A percentile compares a stretch with the other conserved stretches of the same genome.
These are phyloP conservation scores for Cordyceps cateniannulata DNA, from an alignment of 2,329 filamentous ascomycete species.

Conservation along the genomic window DNA sequence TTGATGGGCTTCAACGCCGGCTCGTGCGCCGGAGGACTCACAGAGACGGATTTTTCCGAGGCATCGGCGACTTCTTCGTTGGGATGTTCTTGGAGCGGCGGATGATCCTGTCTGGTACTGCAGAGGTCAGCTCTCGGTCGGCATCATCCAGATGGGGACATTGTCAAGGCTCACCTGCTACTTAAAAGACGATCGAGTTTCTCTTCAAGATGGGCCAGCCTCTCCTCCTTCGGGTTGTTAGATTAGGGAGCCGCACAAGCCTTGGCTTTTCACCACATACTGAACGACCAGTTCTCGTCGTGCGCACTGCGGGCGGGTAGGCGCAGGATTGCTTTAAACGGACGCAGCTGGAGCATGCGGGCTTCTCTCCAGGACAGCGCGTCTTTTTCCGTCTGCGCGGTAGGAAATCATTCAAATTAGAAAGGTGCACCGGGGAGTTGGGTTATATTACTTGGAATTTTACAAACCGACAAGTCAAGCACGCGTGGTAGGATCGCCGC, in stretches of 20 bases:
- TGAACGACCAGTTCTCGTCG: constrained; percentile 35
- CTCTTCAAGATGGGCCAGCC: constrained; percentile 44
- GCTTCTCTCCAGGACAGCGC: constrained; percentile 45
- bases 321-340: constrained; percentile 41
- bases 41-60: constrained; percentile 30
- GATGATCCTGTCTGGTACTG: constrained; percentile 3
- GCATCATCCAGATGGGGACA: background rate
- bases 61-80: constrained; percentile 25
- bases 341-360: constrained; percentile 43
- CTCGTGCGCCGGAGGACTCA: constrained; percentile 22
- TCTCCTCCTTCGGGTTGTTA: constrained; percentile 34
- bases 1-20: background rate
- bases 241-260: constrained; percentile 4
- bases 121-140: background rate
- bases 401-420: background rate
- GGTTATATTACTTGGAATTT: background rate
- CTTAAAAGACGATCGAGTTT: constrained; percentile 44
- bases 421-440: background rate
- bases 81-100: constrained; percentile 21
- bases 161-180: constrained; percentile 23
- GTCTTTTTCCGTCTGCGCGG: constrained; percentile 34
- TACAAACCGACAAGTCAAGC: constrained; percentile 41
- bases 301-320: constrained; percentile 33
- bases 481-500: constrained; percentile 35
- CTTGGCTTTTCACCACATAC: constrained; percentile 26